Base-by-base conservation (phyloP, 805 yeast species). In the Kazachstania taianensis region DNA sequence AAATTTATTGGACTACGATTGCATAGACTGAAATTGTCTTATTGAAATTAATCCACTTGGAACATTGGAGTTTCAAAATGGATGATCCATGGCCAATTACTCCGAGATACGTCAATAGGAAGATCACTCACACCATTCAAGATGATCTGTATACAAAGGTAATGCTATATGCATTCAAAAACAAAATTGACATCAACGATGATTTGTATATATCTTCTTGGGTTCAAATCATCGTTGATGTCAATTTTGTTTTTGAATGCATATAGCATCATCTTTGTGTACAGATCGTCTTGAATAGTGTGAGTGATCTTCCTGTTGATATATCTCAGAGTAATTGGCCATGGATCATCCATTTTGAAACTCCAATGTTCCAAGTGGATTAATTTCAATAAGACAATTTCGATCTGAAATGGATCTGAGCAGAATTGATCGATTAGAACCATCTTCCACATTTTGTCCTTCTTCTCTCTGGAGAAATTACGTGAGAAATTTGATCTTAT, bases 1-100 rank as follows among this genome's bases (percentile, higher is more conserved):
- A 32, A 32, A 15, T 32, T 32, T 15, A 12, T 32, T 4, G 35
- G 35, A 8, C 16, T 32, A 4, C 20, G 20, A 23, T 3, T 32
- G 2, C 26, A 24, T 13, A 7, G 30, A 7, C n/a, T 32, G n/a
- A n/a, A n/a, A n/a, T n/a, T n/a, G n/a, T n/a, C n/a, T n/a, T n/a
- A n/a, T n/a, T n/a, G n/a, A n/a, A n/a, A n/a, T n/a, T n/a, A n/a
- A n/a, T n/a, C n/a, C n/a, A n/a, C n/a, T n/a, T n/a, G n/a, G n/a
- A n/a, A n/a, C n/a, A n/a, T n/a, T n/a, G n/a, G n/a, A n/a, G n/a
- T n/a, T n/a, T n/a, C n/a, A n/a, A n/a, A n/a, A n/a, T n/a, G n/a
- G n/a, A n/a, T n/a, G n/a, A n/a, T n/a, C n/a, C n/a, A n/a, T n/a
- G n/a, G n/a, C n/a, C n/a, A n/a, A n/a, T n/a, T n/a, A n/a, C n/a